These are phyloP conservation scores for Aquilaria agallochum DNA, from an alignment of 441 rosid species.

Conservation along the genomic window DNA sequence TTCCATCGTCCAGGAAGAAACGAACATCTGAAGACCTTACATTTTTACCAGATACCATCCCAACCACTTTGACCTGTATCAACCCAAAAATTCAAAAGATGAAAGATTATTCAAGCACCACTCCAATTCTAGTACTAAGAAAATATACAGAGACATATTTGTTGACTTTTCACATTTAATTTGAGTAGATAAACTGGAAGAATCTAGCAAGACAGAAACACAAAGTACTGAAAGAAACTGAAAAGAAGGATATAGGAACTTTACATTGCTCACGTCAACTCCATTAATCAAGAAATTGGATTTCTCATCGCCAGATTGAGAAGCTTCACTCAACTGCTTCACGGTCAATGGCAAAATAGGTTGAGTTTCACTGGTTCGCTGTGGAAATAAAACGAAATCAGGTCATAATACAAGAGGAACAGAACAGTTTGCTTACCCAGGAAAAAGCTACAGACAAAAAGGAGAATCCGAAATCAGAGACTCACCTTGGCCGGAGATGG, in stretches of 20 bases:
- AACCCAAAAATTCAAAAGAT: conserved; percentile 1
- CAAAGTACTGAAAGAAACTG: not conserved
- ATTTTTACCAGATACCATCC: conserved; percentile 57
- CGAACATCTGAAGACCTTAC: conserved; percentile 63
- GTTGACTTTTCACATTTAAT: not conserved
- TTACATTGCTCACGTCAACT: conserved; percentile 61
- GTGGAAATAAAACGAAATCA: not conserved
- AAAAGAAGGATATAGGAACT: not conserved
- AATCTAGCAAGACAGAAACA: not conserved
- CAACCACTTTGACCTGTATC: conserved; percentile 72
- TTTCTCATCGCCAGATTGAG: conserved; percentile 73
- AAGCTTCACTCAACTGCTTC: conserved; percentile 79
- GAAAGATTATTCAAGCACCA: not conserved
- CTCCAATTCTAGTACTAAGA: not conserved
- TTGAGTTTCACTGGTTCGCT: conserved; percentile 57
- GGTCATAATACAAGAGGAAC: not conserved
- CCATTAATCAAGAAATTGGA: conserved; percentile 64
- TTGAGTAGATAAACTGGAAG: not conserved
- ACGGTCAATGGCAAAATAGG: conserved; percentile 76
- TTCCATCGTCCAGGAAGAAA: conserved; percentile 81
- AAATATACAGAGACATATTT: not conserved
- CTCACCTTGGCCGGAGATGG: conserved; percentile 53
- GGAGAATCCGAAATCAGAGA: not conserved
- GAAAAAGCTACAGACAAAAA: not conserved
- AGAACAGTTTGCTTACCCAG: not conserved